Evolutionary conservation across 768 basidiomycete species (phyloP).

Genomic region (Exsudoporus frostii): DNA sequence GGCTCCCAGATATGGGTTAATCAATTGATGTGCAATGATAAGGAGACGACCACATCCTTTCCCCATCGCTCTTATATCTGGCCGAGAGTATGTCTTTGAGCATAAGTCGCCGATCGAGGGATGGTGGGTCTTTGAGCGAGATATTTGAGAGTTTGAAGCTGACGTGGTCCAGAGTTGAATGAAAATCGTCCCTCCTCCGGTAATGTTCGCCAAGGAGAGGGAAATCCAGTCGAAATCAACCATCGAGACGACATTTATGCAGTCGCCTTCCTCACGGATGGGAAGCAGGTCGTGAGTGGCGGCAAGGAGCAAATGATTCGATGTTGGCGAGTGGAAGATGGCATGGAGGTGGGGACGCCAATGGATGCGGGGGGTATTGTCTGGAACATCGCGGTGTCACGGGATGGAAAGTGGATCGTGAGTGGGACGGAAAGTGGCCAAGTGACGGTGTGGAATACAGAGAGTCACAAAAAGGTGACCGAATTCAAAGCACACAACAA

Average conservation of each 20-base stretch:
- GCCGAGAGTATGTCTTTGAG: neutral
- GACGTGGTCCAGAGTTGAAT: neutral
- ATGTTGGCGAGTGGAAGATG: too few species aligned
- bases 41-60: too few species aligned
- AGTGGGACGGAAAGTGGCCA: too few species aligned
- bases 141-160: neutral
- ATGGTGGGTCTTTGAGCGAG: neutral
- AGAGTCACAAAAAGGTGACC: neutral
- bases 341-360: too few species aligned
- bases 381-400: too few species aligned
- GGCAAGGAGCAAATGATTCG: conserved; percentile 3
- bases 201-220: too few species aligned
- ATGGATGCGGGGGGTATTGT: too few species aligned
- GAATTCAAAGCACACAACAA: neutral
- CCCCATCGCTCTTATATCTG: too few species aligned
- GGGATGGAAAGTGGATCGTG: too few species aligned
- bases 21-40: too few species aligned
- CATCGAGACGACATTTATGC: neutral
- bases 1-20: too few species aligned
- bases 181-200: neutral
- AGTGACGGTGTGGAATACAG: too few species aligned
- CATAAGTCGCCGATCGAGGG: neutral
- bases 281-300: conserved; percentile 3
- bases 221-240: neutral
- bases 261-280: conserved; percentile 6